Conservation (phyloP, 2,329 filamentous ascomycete genomes). For the Talaromyces sp. region DNA sequence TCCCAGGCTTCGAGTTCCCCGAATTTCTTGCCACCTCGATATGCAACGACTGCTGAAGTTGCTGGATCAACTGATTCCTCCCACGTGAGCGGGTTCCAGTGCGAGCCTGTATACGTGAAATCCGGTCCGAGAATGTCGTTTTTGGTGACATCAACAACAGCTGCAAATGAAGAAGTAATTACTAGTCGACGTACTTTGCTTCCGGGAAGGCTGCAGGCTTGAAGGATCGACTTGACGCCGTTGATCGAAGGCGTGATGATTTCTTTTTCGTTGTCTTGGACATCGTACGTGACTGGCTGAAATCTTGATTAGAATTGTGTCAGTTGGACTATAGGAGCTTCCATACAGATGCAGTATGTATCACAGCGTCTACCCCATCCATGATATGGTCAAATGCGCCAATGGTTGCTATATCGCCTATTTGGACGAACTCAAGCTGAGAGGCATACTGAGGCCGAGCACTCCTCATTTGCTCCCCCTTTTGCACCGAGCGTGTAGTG, state of each 20-base stretch:
- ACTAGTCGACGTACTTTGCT: slow-evolving; percentile 8
- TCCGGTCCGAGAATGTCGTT: neutral
- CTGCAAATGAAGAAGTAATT: slow-evolving; percentile 11
- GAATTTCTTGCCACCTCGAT: slow-evolving; percentile 12
- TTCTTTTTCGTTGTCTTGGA: slow-evolving; percentile 11
- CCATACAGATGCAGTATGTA: slow-evolving; percentile 10
- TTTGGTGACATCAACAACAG: slow-evolving; percentile 7
- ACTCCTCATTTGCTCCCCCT: slow-evolving; percentile 10
- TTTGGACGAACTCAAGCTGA: slow-evolving; percentile 10
- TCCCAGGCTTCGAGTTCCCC: slow-evolving; percentile 23
- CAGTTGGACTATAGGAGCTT: neutral
- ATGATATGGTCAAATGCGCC: slow-evolving; percentile 6
- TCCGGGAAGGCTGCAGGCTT: slow-evolving; percentile 1
- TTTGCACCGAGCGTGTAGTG: slow-evolving; percentile 11
- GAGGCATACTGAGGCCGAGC: slow-evolving; percentile 8
- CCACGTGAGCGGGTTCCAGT: slow-evolving; percentile 12
- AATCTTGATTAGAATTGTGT: neutral
- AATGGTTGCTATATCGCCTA: slow-evolving; percentile 4
- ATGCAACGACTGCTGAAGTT: slow-evolving; percentile 5
- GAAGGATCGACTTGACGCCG: slow-evolving; percentile 8
- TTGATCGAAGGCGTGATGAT: slow-evolving; percentile 11
- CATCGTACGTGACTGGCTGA: slow-evolving; percentile 7
- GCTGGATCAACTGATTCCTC: slow-evolving; percentile 7
- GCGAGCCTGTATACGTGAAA: slow-evolving; percentile 10
- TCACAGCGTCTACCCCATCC: slow-evolving; percentile 8